phyloP scores from a whole-genome alignment of 495 filamentous ascomycete species.

The Echria macrotheca region DNA sequence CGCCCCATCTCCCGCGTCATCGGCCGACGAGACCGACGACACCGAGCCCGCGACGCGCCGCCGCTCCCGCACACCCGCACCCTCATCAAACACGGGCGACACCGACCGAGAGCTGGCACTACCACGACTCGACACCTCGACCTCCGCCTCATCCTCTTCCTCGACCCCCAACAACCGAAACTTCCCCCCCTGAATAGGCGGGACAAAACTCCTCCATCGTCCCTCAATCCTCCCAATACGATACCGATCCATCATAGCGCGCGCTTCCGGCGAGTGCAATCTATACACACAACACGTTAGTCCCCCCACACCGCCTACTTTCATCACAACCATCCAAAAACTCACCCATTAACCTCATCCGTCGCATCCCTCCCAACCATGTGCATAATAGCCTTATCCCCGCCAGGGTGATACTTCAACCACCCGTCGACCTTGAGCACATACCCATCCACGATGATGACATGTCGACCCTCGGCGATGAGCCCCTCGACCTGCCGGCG shows the following conservation, averaged over 20 bases:
- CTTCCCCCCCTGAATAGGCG: conserved; percentile 86
- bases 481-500: conserved; percentile 77
- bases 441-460: conserved; percentile 75
- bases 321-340: conserved; percentile 23
- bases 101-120: conserved; percentile 47
- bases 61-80: not conserved
- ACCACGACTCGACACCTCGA: conserved; percentile 22
- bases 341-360: conserved; percentile 88
- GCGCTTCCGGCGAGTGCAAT: conserved; percentile 76
- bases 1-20: conserved; percentile 33
- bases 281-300: conserved; percentile 45
- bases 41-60: not conserved
- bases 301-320: not conserved
- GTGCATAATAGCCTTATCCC: conserved; percentile 85
- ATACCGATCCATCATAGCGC: conserved; percentile 70
- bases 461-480: conserved; percentile 76
- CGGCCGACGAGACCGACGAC: conserved; percentile 37
- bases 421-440: conserved; percentile 86
- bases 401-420: conserved; percentile 85
- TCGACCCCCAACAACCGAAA: conserved; percentile 54
- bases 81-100: conserved; percentile 62
- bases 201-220: conserved; percentile 80
- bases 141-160: conserved; percentile 36
- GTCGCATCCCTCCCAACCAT: conserved; percentile 97
- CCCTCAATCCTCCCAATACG: conserved; percentile 81